Evolutionary conservation across 306 rosid genomes (phyloP), one percentile per base, ranked within the genome.

Genomic region (Rosa multiflora): DNA sequence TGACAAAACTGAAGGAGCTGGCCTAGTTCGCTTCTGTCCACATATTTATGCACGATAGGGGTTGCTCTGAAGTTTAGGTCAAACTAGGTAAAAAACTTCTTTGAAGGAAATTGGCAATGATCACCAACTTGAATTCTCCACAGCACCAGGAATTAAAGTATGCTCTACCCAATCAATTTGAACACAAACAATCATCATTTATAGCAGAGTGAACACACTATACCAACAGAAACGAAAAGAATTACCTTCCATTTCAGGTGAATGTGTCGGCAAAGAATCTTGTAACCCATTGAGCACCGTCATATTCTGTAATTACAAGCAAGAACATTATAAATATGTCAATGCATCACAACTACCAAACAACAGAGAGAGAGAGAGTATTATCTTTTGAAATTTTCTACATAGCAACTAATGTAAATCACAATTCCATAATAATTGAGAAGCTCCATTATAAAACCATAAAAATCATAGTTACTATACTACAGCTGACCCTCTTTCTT

Each of bases 191-290:
- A 32, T 32, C 58, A 71, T 17, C n/a, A 0, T 1, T 40, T 26
- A 26, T 23, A 53, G 20, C 51, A 23, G 39, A 40, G 18, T 3
- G 74, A 23, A 37, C 26, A 53, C 37, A 40, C 58, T 52, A 6
- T 51, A 72, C 52, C 52, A 55, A 23, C n/a, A 52, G 40, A 68
- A 83, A 83, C 29, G 13, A 8, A 73, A 69, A 70, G 48, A 20
- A 80, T 73, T 83, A 92, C 97, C 94, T 86, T 88, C 88, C 76
- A 61, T 70, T 66, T 80, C 81, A 62, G 82, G 82, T 63, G 70
- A 79, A 48, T 61, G 35, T 76, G 78, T 32, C 35, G 21, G 46
- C 35, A 77, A 52, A 75, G 87, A 72, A 59, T 53, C 47, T 21
- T 72, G 78, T 49, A 76, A 23, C 23, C 61, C 83, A 72, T 80